Evolutionary conservation across 2,329 filamentous ascomycete genomes (phyloP).

Genomic region (Aspergillus udagawae): DNA sequence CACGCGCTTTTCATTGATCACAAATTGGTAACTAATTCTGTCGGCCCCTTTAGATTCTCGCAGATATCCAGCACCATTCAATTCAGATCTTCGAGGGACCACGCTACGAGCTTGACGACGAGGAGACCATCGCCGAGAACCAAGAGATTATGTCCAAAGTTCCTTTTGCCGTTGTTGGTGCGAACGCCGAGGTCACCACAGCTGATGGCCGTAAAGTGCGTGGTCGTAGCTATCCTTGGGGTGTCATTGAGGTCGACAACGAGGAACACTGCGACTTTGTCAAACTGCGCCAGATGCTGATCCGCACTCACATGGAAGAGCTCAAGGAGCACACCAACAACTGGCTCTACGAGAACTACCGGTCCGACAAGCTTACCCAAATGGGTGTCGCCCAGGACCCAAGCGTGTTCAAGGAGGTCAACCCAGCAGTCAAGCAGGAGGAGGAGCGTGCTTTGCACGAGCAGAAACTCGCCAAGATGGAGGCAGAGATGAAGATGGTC

Average conservation of each 20-base stretch:
- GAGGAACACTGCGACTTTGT: slow-evolving; percentile 99
- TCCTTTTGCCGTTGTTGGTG: slow-evolving; percentile 95
- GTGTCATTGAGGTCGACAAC: slow-evolving; percentile 98
- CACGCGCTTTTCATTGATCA: background rate
- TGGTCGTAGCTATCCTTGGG: slow-evolving; percentile 95
- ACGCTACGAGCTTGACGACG: slow-evolving; percentile 96
- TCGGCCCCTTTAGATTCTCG: slow-evolving; percentile 66
- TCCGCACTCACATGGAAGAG: slow-evolving; percentile 99
- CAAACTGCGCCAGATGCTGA: slow-evolving; percentile 99
- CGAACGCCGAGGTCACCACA: slow-evolving; percentile 88
- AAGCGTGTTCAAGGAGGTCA: slow-evolving; percentile 99
- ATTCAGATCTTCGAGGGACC: slow-evolving; percentile 99
- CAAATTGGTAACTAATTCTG: slow-evolving; percentile 14
- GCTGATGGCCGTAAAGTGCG: slow-evolving; percentile 92
- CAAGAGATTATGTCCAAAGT: slow-evolving; percentile 99
- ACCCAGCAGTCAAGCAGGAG: slow-evolving; percentile 99
- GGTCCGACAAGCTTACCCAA: slow-evolving; percentile 95
- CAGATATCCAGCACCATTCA: slow-evolving; percentile 93
- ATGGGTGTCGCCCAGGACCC: slow-evolving; percentile 99
- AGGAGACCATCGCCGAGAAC: slow-evolving; percentile 99
- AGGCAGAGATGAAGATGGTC: slow-evolving; percentile 99
- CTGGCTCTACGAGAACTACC: slow-evolving; percentile 97
- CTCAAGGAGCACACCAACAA: slow-evolving; percentile 99
- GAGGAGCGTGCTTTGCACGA: slow-evolving; percentile 97
- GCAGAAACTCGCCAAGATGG: slow-evolving; percentile 99